Evolutionary conservation across 108 stramenopile genomes (phyloP).

Genomic region (Discostella stelligeroides): DNA sequence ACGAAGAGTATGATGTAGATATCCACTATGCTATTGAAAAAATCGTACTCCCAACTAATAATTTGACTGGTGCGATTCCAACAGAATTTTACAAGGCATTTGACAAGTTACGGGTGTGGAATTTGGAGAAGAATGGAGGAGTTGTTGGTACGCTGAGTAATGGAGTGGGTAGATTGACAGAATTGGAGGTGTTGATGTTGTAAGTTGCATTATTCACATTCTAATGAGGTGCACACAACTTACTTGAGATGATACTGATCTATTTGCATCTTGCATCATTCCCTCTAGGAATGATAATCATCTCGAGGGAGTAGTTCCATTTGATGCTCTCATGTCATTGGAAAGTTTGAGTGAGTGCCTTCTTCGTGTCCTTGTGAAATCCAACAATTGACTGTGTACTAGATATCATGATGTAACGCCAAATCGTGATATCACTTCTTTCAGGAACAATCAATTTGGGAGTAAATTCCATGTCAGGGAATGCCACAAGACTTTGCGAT

Average conservation of each 20-base stretch:
- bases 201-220: too few species aligned
- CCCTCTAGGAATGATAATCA: conserved; percentile 26
- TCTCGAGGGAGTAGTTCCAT: conserved; percentile 25
- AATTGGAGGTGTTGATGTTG: conserved; percentile 27
- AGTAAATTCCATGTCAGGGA: background rate
- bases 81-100: conserved; percentile 42
- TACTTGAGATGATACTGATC: too few species aligned
- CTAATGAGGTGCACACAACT: too few species aligned
- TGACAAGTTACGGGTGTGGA: conserved; percentile 10
- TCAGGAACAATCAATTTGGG: background rate
- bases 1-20: background rate
- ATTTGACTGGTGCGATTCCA: conserved; percentile 40
- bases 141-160: background rate
- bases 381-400: too few species aligned
- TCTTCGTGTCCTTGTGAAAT: background rate
- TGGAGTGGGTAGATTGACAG: conserved; percentile 7
- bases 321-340: conserved; percentile 16
- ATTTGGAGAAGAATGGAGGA: background rate
- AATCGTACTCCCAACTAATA: conserved; percentile 39
- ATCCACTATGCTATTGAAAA: conserved; percentile 25
- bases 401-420: too few species aligned
- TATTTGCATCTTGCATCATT: background rate
- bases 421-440: too few species aligned
- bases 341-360: conserved; percentile 15
- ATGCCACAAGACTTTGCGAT: background rate